Percentiles rank a stretch among this genome's conserved stretches.
These are phyloP conservation scores for Rhizopogon roseolus DNA, from an alignment of 768 basidiomycete genomes.

Conservation along the genomic window DNA sequence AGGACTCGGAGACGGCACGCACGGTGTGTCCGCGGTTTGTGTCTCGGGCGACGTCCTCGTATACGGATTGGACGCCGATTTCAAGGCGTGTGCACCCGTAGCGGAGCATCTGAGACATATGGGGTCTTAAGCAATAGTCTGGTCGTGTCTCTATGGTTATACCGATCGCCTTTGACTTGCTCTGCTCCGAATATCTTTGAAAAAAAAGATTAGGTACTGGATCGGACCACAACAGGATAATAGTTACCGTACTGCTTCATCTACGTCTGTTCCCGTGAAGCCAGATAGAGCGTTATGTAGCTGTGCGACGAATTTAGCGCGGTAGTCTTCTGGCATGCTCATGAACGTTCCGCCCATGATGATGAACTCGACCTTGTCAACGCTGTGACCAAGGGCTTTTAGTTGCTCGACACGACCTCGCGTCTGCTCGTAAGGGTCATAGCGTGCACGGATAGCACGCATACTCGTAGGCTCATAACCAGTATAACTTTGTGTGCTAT, in stretches of 20 bases:
- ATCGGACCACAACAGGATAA: background rate
- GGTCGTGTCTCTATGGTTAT: conserved; percentile 99
- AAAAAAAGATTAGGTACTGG: background rate
- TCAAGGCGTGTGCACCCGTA: conserved; percentile 98
- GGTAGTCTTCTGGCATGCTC: conserved; percentile 98
- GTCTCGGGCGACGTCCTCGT: conserved; percentile 98
- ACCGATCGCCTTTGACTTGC: conserved; percentile 97
- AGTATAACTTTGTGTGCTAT: conserved; percentile 95
- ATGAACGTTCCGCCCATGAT: conserved; percentile 99
- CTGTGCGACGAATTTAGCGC: conserved; percentile 90
- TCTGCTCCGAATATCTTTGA: conserved; percentile 85
- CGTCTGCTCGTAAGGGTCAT: conserved; percentile 97
- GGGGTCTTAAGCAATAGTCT: conserved; percentile 95
- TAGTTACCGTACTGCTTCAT: conserved; percentile 84
- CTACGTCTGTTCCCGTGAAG: conserved; percentile 88
- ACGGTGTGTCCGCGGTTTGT: conserved; percentile 99
- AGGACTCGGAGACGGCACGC: conserved; percentile 92
- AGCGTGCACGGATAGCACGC: conserved; percentile 95
- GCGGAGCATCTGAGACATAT: conserved; percentile 97
- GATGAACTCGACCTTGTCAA: conserved; percentile 94
- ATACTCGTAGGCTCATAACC: conserved; percentile 98
- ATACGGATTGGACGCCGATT: conserved; percentile 98
- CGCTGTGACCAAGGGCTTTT: conserved; percentile 92
- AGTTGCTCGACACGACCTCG: conserved; percentile 93
- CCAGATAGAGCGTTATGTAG: conserved; percentile 96